phyloP scores from a whole-genome alignment of 75 land plant species.

The Pinus taeda region DNA sequence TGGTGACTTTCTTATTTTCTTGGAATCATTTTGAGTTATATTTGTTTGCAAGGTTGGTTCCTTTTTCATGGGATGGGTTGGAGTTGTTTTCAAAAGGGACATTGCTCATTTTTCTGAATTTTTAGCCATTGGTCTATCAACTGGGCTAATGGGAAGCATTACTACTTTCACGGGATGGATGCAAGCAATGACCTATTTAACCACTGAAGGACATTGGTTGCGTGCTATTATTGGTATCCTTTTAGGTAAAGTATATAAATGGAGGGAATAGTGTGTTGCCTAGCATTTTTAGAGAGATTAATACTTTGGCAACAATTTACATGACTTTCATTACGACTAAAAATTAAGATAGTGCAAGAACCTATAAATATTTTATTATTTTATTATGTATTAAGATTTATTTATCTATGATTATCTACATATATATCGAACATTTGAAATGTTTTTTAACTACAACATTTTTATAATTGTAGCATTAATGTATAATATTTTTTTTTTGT shows the following conservation, averaged over 20 bases:
- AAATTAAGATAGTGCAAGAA: too few relatives aligned
- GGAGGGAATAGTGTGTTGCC: too few relatives aligned
- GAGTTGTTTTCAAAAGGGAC: conserved; percentile 73
- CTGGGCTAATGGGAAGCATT: conserved; percentile 92
- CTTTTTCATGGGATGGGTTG: conserved; percentile 96
- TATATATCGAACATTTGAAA: too few relatives aligned
- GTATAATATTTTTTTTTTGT: background rate
- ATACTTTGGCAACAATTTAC: background rate
- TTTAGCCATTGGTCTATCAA: conserved; percentile 74
- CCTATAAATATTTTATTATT: too few relatives aligned
- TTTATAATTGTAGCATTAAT: too few relatives aligned
- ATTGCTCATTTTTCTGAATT: conserved; percentile 54
- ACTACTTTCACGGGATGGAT: conserved; percentile 88
- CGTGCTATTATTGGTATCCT: conserved; percentile 48
- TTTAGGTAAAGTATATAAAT: conserved; percentile 41
- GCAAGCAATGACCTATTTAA: conserved; percentile 60
- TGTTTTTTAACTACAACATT: too few relatives aligned
- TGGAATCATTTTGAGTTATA: background rate
- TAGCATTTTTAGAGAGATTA: background rate
- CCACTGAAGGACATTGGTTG: conserved; percentile 58
- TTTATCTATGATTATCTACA: too few relatives aligned
- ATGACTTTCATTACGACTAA: background rate
- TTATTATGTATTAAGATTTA: too few relatives aligned
- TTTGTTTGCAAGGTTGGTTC: conserved; percentile 62
- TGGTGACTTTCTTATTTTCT: background rate